These are phyloP conservation scores for Sugiyamaella pinicola DNA, from an alignment of 1,139 yeast species.

Conservation along the genomic window DNA sequence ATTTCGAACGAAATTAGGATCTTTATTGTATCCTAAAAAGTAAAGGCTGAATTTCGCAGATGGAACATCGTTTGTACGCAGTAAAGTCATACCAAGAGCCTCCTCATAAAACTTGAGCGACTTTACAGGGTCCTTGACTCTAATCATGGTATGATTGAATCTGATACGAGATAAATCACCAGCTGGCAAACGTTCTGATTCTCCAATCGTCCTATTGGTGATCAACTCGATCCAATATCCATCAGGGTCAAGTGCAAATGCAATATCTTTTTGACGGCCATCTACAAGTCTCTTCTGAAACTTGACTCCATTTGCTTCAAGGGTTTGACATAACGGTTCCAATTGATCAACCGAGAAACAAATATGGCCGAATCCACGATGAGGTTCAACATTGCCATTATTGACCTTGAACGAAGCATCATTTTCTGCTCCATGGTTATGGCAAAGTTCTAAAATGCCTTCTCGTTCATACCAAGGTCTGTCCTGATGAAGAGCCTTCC, in stretches of 20 bases:
- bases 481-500: slow-evolving; percentile 48
- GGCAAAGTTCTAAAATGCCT: slow-evolving; percentile 84
- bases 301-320: slow-evolving; percentile 59
- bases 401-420: slow-evolving; percentile 61
- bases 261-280: slow-evolving; percentile 91
- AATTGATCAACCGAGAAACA: slow-evolving; percentile 86
- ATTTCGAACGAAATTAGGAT: slow-evolving; percentile 40
- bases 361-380: slow-evolving; percentile 92
- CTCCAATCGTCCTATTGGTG: slow-evolving; percentile 54
- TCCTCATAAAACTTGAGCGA: slow-evolving; percentile 77
- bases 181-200: slow-evolving; percentile 17
- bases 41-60: slow-evolving; percentile 81
- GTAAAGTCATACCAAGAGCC: slow-evolving; percentile 76
- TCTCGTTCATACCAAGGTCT: slow-evolving; percentile 62
- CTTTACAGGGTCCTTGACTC: slow-evolving; percentile 80
- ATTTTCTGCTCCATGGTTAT: slow-evolving; percentile 72
- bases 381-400: slow-evolving; percentile 82
- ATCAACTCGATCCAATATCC: slow-evolving; percentile 96
- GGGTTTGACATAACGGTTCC: slow-evolving; percentile 56
- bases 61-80: slow-evolving; percentile 57
- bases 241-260: slow-evolving; percentile 92
- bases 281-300: slow-evolving; percentile 84
- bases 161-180: slow-evolving; percentile 50
- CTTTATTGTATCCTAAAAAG: slow-evolving; percentile 69
- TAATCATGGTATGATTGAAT: slow-evolving; percentile 90